Conservation (phyloP, 2,329 filamentous ascomycete species). For the Thelonectria blattea region DNA sequence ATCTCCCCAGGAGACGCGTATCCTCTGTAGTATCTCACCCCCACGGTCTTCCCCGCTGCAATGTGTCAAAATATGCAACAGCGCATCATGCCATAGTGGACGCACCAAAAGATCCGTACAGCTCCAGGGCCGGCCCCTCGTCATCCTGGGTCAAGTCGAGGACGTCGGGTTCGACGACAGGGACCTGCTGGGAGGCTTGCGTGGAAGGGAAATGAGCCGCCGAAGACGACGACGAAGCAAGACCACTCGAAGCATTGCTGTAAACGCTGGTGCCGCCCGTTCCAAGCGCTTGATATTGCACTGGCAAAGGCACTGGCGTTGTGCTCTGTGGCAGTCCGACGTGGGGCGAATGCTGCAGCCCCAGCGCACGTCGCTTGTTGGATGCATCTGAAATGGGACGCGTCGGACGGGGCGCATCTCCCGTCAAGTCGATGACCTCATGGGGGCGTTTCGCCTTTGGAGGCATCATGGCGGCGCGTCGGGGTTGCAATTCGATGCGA, state of each 20-base stretch:
- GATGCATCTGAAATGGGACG: constrained; percentile 5
- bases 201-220: constrained; percentile 5
- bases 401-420: constrained; percentile 38
- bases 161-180: constrained; percentile 45
- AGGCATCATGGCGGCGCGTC: constrained; percentile 24
- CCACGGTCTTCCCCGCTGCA: constrained; percentile 56
- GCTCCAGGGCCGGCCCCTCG: constrained; percentile 49
- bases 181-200: constrained; percentile 26
- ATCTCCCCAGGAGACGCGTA: constrained; percentile 67
- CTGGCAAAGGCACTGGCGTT: too few relatives aligned
- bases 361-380: constrained; percentile 37
- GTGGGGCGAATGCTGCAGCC: constrained; percentile 9
- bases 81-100: constrained; percentile 2
- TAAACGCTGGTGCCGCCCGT: constrained; percentile 29
- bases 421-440: constrained; percentile 51
- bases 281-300: constrained; percentile 17
- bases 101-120: constrained; percentile 56
- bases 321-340: too few relatives aligned
- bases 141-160: constrained; percentile 53
- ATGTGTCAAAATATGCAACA: constrained; percentile 19
- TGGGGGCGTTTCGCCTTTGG: constrained; percentile 44
- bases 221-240: constrained; percentile 10
- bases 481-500: background rate
- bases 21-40: constrained; percentile 66
- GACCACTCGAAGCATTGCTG: constrained; percentile 5